Evolutionary conservation across 345 rosid genomes (phyloP).

Genomic region (Ricinus communis): DNA sequence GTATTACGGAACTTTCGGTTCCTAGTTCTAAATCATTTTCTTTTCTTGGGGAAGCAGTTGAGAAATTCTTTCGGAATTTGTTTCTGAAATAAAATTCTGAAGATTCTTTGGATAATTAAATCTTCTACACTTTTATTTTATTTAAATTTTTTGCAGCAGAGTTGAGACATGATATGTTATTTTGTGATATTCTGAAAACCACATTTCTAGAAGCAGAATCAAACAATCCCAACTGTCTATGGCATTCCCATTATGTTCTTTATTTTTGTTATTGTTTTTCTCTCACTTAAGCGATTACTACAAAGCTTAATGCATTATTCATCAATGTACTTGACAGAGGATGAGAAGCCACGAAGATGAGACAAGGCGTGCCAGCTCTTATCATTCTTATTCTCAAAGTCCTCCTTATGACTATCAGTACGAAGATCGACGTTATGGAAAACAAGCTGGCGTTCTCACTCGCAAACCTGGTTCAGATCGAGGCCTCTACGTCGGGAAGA

Average conservation of each 20-base stretch:
- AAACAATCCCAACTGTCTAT: no score
- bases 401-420: constrained; percentile 98
- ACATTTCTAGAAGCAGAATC: no score
- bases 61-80: neutral
- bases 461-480: constrained; percentile 94
- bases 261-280: constrained; percentile 16
- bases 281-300: constrained; percentile 19
- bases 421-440: constrained; percentile 85
- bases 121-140: neutral
- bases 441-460: constrained; percentile 55
- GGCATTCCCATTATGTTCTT: constrained; percentile 10
- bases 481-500: constrained; percentile 56
- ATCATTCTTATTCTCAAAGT: constrained; percentile 97
- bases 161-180: neutral
- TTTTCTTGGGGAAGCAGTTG: neutral
- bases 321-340: constrained; percentile 53
- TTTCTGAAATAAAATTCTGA: neutral
- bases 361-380: constrained; percentile 86
- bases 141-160: neutral
- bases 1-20: no score
- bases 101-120: neutral
- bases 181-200: no score
- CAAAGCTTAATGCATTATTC: constrained; percentile 20
- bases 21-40: neutral
- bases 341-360: constrained; percentile 54